phyloP scores from a whole-genome alignment of 2,329 filamentous ascomycete species.

The Colletotrichum lini region DNA sequence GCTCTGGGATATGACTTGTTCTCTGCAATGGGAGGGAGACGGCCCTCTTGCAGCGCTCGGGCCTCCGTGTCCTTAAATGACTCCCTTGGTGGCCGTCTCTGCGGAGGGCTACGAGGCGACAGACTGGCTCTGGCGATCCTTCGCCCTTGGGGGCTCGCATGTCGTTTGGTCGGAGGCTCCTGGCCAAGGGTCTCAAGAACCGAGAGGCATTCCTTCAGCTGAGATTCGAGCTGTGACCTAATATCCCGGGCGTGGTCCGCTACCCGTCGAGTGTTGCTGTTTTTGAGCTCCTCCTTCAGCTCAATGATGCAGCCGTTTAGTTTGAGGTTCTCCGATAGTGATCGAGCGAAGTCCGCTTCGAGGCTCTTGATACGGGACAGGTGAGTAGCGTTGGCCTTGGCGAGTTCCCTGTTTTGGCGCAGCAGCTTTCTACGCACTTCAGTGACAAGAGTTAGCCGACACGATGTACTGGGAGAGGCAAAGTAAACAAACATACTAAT shows the following conservation, averaged over 20 bases:
- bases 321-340: slow-evolving; percentile 84
- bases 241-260: slow-evolving; percentile 78
- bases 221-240: slow-evolving; percentile 78
- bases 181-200: slow-evolving; percentile 77
- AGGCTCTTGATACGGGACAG: slow-evolving; percentile 82
- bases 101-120: slow-evolving; percentile 63
- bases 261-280: slow-evolving; percentile 70
- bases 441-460: slow-evolving; percentile 43
- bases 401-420: slow-evolving; percentile 87
- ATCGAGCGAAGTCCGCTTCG: slow-evolving; percentile 80
- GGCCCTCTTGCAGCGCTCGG: slow-evolving; percentile 65
- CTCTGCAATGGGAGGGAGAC: slow-evolving; percentile 78
- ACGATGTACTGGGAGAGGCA: neutral
- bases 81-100: slow-evolving; percentile 68
- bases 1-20: slow-evolving; percentile 76
- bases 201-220: slow-evolving; percentile 78
- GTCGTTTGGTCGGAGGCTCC: slow-evolving; percentile 69
- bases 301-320: slow-evolving; percentile 79
- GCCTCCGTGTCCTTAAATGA: slow-evolving; percentile 68
- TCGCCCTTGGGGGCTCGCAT: slow-evolving; percentile 46
- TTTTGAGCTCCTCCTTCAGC: slow-evolving; percentile 77
- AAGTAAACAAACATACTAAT: slow-evolving; percentile 72
- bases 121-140: slow-evolving; percentile 35
- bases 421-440: slow-evolving; percentile 84
- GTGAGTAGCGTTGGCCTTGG: slow-evolving; percentile 82